A percentile compares a stretch with the other conserved stretches of the same genome.
Conservation (phyloP, 2,329 filamentous ascomycete genomes). For the Colletotrichum sp. region DNA sequence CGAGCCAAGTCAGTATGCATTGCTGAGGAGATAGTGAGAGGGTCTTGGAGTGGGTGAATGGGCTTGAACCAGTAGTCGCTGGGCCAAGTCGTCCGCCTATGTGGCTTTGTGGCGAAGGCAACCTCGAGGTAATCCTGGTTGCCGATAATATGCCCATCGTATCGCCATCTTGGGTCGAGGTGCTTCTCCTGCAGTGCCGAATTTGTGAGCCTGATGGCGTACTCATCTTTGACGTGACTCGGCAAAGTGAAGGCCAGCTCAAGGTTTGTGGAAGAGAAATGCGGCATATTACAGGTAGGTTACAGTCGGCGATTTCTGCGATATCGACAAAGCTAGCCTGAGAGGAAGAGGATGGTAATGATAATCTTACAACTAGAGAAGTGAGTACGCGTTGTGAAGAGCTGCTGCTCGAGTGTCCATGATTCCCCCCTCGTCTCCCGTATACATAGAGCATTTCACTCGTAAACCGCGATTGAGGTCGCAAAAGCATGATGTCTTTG, state of each 20-base stretch:
- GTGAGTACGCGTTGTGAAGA: not conserved
- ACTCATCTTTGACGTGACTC: not conserved
- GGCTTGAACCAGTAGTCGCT: not conserved
- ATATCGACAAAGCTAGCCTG: not conserved
- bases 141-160: not conserved
- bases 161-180: not conserved
- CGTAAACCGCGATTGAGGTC: not conserved
- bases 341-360: not conserved
- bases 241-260: not conserved
- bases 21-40: not conserved
- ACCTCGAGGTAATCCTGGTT: not conserved
- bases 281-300: not conserved
- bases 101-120: not conserved
- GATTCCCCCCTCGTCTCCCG: not conserved
- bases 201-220: constrained; percentile 5
- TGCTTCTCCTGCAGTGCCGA: constrained; percentile 10
- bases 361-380: not conserved
- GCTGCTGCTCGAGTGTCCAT: not conserved
- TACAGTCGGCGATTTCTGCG: not conserved
- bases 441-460: not conserved
- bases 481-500: not conserved
- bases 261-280: not conserved
- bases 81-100: not conserved
- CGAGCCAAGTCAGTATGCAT: constrained; percentile 5
- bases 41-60: not conserved